Evolutionary conservation across 495 filamentous ascomycete genomes (phyloP).

Genomic region (Copromyces sp.): DNA sequence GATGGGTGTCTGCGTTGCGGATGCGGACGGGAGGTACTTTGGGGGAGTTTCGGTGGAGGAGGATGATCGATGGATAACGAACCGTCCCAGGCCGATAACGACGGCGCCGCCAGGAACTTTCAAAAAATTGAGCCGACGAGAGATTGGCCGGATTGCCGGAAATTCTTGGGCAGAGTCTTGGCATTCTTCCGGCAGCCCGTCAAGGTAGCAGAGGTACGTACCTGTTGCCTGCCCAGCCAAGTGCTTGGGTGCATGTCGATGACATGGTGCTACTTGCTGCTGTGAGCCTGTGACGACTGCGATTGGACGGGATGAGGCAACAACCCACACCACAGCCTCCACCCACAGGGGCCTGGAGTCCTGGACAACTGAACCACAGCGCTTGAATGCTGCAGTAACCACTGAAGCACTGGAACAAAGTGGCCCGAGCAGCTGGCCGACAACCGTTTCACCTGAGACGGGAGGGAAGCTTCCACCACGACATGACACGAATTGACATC

Average conservation of each 20-base stretch:
- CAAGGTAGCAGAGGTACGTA: background rate
- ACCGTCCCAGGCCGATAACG: background rate
- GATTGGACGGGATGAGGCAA: background rate
- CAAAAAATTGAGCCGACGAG: slow-evolving; percentile 16
- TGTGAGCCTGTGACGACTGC: background rate
- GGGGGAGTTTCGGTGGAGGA: background rate
- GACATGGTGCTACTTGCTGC: background rate
- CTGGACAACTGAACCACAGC: background rate
- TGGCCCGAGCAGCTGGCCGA: background rate
- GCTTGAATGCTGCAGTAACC: background rate
- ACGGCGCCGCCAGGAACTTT: background rate
- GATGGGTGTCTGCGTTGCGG: background rate
- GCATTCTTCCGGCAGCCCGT: background rate
- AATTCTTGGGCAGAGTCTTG: slow-evolving; percentile 3
- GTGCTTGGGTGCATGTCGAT: background rate
- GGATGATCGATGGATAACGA: background rate
- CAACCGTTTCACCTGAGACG: background rate
- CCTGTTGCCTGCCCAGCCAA: background rate
- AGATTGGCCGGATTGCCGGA: slow-evolving; percentile 16
- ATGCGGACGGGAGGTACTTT: background rate
- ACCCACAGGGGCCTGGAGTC: background rate
- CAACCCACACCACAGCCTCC: background rate
- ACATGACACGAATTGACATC: background rate
- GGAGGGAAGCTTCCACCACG: background rate
- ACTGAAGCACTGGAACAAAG: background rate